Evolutionary conservation across 1,284 basidiomycete species (phyloP).

Genomic region (Rhizoctonia solani): DNA sequence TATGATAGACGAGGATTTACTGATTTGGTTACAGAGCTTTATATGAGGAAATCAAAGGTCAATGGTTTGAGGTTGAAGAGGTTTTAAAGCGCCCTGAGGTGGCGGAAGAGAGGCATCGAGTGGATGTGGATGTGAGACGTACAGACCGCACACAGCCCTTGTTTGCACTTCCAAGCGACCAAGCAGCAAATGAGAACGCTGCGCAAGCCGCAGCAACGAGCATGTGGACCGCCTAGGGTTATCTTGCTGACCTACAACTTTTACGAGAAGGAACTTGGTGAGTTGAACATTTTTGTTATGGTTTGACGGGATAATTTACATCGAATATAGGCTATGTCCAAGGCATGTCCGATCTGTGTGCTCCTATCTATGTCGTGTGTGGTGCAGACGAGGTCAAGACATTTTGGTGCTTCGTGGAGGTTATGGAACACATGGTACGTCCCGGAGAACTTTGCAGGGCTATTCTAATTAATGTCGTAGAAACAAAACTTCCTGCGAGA

Average conservation of each 20-base stretch:
- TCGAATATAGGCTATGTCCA: slow-evolving; percentile 74
- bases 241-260: slow-evolving; percentile 94
- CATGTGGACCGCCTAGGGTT: slow-evolving; percentile 79
- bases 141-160: slow-evolving; percentile 93
- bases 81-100: slow-evolving; percentile 76
- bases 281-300: slow-evolving; percentile 43
- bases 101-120: slow-evolving; percentile 88
- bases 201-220: slow-evolving; percentile 84
- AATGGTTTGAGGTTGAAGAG: slow-evolving; percentile 82
- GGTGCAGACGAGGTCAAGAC: slow-evolving; percentile 85
- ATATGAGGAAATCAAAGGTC: slow-evolving; percentile 70
- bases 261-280: slow-evolving; percentile 85
- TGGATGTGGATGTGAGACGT: slow-evolving; percentile 93
- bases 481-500: slow-evolving; percentile 95
- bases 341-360: slow-evolving; percentile 97
- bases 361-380: slow-evolving; percentile 91
- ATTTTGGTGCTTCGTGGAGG: slow-evolving; percentile 94
- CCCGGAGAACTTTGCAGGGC: background rate
- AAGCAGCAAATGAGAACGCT: slow-evolving; percentile 62
- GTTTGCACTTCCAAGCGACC: slow-evolving; percentile 59
- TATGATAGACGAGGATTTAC: slow-evolving; percentile 6
- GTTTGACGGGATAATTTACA: too few relatives aligned
- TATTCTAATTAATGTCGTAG: slow-evolving; percentile 49
- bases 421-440: slow-evolving; percentile 93
- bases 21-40: slow-evolving; percentile 52